Evolutionary conservation across 345 rosid species (phyloP).

Genomic region (Dovyalis caffra): DNA sequence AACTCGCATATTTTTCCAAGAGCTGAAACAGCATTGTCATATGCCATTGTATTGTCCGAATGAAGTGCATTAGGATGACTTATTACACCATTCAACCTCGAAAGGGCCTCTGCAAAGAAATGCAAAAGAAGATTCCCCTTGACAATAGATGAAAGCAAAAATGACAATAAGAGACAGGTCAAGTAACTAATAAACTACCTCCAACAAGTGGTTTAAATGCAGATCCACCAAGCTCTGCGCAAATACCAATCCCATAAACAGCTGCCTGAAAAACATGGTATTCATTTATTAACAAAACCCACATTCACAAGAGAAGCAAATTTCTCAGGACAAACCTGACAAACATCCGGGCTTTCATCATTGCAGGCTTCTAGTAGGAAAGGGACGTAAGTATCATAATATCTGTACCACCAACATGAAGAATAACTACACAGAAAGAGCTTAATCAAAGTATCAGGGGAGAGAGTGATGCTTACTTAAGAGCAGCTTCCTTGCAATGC

Average conservation of each 20-base stretch:
- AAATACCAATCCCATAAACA: slow-evolving; percentile 97
- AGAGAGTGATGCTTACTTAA: slow-evolving; percentile 50
- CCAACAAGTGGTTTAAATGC: slow-evolving; percentile 92
- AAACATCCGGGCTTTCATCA: slow-evolving; percentile 87
- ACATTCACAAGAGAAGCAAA: neutral
- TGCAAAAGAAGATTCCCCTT: neutral
- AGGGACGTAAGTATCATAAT: slow-evolving; percentile 89
- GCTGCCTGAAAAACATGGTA: slow-evolving; percentile 67
- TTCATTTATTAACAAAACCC: neutral
- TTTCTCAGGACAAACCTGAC: slow-evolving; percentile 57
- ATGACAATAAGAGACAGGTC: slow-evolving; percentile 1
- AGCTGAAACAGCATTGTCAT: slow-evolving; percentile 99
- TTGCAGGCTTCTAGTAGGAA: slow-evolving; percentile 97
- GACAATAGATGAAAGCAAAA: neutral
- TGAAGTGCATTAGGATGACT: slow-evolving; percentile 71
- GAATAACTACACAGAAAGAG: neutral
- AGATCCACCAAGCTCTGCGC: slow-evolving; percentile 93
- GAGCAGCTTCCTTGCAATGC: slow-evolving; percentile 91
- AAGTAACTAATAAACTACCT: slow-evolving; percentile 39
- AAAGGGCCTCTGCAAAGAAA: slow-evolving; percentile 73
- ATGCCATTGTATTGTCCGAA: slow-evolving; percentile 87
- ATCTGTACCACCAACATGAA: slow-evolving; percentile 44
- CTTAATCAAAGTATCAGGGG: neutral
- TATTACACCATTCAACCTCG: slow-evolving; percentile 84
- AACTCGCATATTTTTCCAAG: slow-evolving; percentile 91